These are phyloP conservation scores for Arthrobotrys megalospora DNA, from an alignment of 2,329 filamentous ascomycete species.

Conservation along the genomic window DNA sequence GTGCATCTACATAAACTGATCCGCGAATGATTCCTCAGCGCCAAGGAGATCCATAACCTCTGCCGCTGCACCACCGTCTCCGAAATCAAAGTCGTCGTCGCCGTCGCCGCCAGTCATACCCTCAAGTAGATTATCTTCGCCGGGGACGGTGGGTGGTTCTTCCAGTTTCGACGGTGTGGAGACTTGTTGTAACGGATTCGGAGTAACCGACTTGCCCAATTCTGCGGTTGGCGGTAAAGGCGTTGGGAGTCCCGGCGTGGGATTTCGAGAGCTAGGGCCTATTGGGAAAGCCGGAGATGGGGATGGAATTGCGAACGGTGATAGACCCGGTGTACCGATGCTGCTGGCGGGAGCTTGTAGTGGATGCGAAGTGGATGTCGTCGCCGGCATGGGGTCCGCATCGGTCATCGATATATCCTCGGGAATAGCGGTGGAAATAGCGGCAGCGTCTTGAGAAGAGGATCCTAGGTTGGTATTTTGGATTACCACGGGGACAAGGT, in stretches of 20 bases:
- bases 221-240: constrained; percentile 46
- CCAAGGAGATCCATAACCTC: constrained; percentile 57
- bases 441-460: constrained; percentile 28
- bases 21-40: constrained; percentile 43
- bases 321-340: constrained; percentile 37
- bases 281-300: constrained; percentile 48
- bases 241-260: constrained; percentile 43
- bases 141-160: constrained; percentile 57
- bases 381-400: constrained; percentile 35
- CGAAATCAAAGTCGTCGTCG: constrained; percentile 38
- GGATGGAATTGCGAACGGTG: constrained; percentile 55
- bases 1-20: constrained; percentile 43
- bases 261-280: constrained; percentile 30
- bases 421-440: not conserved
- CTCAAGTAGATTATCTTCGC: constrained; percentile 48
- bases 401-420: constrained; percentile 53
- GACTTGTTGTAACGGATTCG: constrained; percentile 15
- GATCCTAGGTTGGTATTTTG: constrained; percentile 60
- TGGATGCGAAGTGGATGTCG: constrained; percentile 19
- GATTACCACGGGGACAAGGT: constrained; percentile 61
- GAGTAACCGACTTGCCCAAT: constrained; percentile 26
- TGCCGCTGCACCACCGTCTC: constrained; percentile 31
- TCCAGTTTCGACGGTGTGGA: constrained; percentile 33
- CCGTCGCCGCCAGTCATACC: constrained; percentile 45
- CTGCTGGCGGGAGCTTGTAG: constrained; percentile 21